Conservation (phyloP, 1,139 yeast genomes). For the Yamadazyma diospyri region DNA sequence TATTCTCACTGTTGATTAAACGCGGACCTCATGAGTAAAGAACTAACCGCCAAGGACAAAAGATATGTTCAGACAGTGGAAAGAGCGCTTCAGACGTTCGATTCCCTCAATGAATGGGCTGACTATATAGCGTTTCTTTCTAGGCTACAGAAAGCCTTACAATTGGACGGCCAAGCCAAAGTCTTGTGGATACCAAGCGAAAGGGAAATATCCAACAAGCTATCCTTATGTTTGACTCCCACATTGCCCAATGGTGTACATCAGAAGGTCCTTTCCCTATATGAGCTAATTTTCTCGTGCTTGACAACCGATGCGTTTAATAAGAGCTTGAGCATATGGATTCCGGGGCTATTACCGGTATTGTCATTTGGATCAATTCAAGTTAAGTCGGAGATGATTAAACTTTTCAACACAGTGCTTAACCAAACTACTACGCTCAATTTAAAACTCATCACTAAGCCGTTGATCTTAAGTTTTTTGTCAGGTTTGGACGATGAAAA, state of each 20-base stretch:
- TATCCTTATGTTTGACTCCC: slow-evolving; percentile 70
- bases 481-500: slow-evolving; percentile 93
- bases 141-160: slow-evolving; percentile 68
- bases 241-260: slow-evolving; percentile 93
- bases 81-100: slow-evolving; percentile 74
- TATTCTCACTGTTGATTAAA: too few relatives aligned
- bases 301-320: slow-evolving; percentile 53
- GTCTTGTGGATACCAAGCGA: slow-evolving; percentile 43
- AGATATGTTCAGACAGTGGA: slow-evolving; percentile 66
- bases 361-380: slow-evolving; percentile 85
- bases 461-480: slow-evolving; percentile 68
- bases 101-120: slow-evolving; percentile 95
- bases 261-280: slow-evolving; percentile 77
- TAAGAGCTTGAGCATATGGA: slow-evolving; percentile 61
- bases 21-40: too few relatives aligned
- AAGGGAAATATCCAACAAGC: slow-evolving; percentile 43
- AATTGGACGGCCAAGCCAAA: slow-evolving; percentile 32
- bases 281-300: slow-evolving; percentile 63
- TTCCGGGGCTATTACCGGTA: slow-evolving; percentile 84
- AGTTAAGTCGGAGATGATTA: slow-evolving; percentile 73
- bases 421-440: slow-evolving; percentile 43
- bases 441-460: slow-evolving; percentile 56
- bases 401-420: slow-evolving; percentile 55
- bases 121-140: slow-evolving; percentile 90
- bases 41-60: slow-evolving; percentile 26